Conservation (phyloP, 73 alveolate genomes). For the Durusdinium trenchii region DNA sequence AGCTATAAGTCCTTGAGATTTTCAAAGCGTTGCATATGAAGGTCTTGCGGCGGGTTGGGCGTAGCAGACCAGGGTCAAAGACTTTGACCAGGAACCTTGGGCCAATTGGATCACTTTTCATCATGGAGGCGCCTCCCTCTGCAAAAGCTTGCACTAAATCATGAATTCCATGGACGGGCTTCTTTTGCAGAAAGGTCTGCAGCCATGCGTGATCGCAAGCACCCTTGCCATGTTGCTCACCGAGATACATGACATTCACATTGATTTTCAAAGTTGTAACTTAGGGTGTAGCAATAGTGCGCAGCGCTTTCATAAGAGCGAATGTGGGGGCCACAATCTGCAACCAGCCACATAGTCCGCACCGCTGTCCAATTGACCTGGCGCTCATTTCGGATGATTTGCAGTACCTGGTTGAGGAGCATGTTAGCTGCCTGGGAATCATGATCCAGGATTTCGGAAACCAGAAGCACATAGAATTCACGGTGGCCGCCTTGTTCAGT, state of each 20-base stretch:
- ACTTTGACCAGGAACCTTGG: background rate
- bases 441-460: slow-evolving; percentile 9
- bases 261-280: background rate
- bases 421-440: slow-evolving; percentile 30
- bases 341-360: background rate
- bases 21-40: background rate
- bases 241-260: background rate
- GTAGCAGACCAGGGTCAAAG: background rate
- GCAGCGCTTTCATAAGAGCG: slow-evolving; percentile 39
- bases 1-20: background rate
- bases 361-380: background rate
- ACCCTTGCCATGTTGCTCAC: slow-evolving; percentile 40
- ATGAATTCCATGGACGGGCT: background rate
- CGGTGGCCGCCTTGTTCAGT: background rate
- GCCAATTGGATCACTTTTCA: background rate
- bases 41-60: background rate
- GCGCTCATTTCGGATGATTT: background rate
- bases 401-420: background rate
- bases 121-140: background rate
- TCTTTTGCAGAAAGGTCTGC: background rate
- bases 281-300: background rate
- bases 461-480: background rate
- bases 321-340: slow-evolving; percentile 20
- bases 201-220: slow-evolving; percentile 37
- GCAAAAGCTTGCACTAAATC: background rate